These are phyloP conservation scores for Suillus subaureus DNA, from an alignment of 768 basidiomycete species.

Conservation along the genomic window DNA sequence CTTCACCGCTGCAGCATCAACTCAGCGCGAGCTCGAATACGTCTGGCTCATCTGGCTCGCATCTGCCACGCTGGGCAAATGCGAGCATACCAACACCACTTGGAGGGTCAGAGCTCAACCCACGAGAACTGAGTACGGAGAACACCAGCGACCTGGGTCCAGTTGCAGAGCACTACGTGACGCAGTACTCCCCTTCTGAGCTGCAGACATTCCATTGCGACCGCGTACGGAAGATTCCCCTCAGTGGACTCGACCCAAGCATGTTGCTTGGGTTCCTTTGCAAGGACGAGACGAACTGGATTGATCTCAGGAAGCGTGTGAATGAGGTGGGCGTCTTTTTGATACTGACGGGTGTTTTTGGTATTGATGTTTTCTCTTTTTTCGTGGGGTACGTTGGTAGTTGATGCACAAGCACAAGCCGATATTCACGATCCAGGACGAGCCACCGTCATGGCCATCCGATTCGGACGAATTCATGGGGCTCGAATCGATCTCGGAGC, in stretches of 20 bases:
- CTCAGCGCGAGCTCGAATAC: constrained; percentile 46
- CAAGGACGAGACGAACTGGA: constrained; percentile 84
- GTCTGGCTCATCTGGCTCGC: constrained; percentile 32
- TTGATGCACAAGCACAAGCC: constrained; percentile 55
- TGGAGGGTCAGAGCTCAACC: constrained; percentile 35
- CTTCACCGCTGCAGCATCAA: constrained; percentile 68
- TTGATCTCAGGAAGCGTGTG: constrained; percentile 73
- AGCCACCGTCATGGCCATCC: constrained; percentile 80
- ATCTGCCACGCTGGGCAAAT: constrained; percentile 31
- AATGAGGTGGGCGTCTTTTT: constrained; percentile 57
- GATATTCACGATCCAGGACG: constrained; percentile 87
- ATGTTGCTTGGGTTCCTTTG: constrained; percentile 96
- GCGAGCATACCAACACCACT: constrained; percentile 25
- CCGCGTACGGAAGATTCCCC: constrained; percentile 92
- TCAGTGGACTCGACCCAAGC: constrained; percentile 90
- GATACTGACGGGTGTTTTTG: not conserved
- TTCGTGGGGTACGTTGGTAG: constrained; percentile 8
- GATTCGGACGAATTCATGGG: constrained; percentile 76
- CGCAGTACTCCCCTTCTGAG: constrained; percentile 72
- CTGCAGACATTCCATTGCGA: constrained; percentile 95
- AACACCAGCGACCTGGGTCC: constrained; percentile 40
- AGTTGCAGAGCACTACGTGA: constrained; percentile 63
- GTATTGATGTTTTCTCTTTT: constrained; percentile 12
- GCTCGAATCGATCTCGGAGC: constrained; percentile 81
- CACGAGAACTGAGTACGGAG: constrained; percentile 38